Base-by-base conservation (phyloP, 495 filamentous ascomycete genomes). In the Bombardia bombarda region DNA sequence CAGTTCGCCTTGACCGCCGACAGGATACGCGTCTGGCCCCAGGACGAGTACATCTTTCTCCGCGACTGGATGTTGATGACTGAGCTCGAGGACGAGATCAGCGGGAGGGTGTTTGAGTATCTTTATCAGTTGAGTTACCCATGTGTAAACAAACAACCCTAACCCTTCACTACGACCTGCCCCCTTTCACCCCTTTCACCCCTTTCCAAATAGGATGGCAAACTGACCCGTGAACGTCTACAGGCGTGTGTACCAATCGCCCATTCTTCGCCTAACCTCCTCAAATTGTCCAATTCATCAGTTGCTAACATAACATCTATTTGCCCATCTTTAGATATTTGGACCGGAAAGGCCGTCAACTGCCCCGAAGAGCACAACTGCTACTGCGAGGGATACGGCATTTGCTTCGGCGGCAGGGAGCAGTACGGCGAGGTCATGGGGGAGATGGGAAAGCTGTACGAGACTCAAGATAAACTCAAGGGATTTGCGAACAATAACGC, bases 381-480 rank as follows among this genome's bases (percentile, higher is more conserved):
- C 58, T 84, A 86, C 41, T 90, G 86, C 55, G 81, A 86, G 45
- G 82, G 77, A 14, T 90, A 80, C 38, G 84, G 85, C 1, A 65
- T 81, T n/a, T 90, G 86, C 52, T 90, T 89, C 50, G 84, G 78
- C 16, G 31, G 36, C 44, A 66, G 65, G n/a, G n/a, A n/a, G n/a
- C n/a, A n/a, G n/a, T n/a, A n/a, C n/a, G n/a, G n/a, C n/a, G n/a
- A n/a, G n/a, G n/a, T n/a, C n/a, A n/a, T n/a, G n/a, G n/a, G n/a
- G n/a, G n/a, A n/a, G n/a, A n/a, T n/a, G n/a, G n/a, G n/a, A n/a
- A n/a, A n/a, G n/a, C n/a, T n/a, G n/a, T n/a, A n/a, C n/a, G n/a
- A n/a, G n/a, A n/a, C n/a, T n/a, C n/a, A n/a, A n/a, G n/a, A n/a
- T n/a, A n/a, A n/a, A n/a, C n/a, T n/a, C n/a, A n/a, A n/a, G n/a